These are phyloP conservation scores for Neurospora sp. DNA, from an alignment of 495 filamentous ascomycete species.

Conservation along the genomic window DNA sequence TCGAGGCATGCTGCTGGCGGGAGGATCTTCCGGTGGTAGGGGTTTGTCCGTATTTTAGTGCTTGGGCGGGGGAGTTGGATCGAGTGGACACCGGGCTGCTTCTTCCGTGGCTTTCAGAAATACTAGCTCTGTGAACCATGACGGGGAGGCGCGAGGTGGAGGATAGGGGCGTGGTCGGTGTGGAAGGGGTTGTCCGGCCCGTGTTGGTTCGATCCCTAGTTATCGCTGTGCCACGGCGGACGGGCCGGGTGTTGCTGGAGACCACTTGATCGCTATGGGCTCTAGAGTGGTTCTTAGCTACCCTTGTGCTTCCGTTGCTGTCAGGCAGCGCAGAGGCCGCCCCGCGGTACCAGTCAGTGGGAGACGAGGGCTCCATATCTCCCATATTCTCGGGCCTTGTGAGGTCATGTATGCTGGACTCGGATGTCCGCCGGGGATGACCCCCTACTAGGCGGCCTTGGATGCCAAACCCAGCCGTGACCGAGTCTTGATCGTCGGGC, in stretches of 20 bases:
- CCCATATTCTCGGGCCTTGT: slow-evolving; percentile 16
- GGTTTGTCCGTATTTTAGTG: slow-evolving; percentile 19
- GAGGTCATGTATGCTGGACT: slow-evolving; percentile 30
- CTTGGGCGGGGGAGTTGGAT: slow-evolving; percentile 38
- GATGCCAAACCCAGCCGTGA: slow-evolving; percentile 40
- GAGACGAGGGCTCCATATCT: slow-evolving; percentile 38
- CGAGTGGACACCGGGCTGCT: slow-evolving; percentile 37
- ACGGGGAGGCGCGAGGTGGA: slow-evolving; percentile 34
- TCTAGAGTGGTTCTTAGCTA: slow-evolving; percentile 31
- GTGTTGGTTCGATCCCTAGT: background rate
- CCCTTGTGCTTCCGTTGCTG: slow-evolving; percentile 7
- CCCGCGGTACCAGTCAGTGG: slow-evolving; percentile 44
- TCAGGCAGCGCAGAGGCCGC: slow-evolving; percentile 21
- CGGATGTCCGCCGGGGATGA: slow-evolving; percentile 35
- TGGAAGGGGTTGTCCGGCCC: slow-evolving; percentile 18
- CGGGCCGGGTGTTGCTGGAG: slow-evolving; percentile 17
- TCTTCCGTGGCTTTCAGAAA: slow-evolving; percentile 25
- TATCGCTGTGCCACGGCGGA: slow-evolving; percentile 3
- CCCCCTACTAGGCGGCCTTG: slow-evolving; percentile 9
- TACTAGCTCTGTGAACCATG: slow-evolving; percentile 32
- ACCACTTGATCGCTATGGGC: slow-evolving; percentile 40
- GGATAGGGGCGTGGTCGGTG: slow-evolving; percentile 20
- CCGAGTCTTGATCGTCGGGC: slow-evolving; percentile 29
- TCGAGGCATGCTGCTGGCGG: slow-evolving; percentile 22
- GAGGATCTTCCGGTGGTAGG: slow-evolving; percentile 28